These are phyloP conservation scores for Nemania abortiva DNA, from an alignment of 2,329 filamentous ascomycete genomes.

Conservation along the genomic window DNA sequence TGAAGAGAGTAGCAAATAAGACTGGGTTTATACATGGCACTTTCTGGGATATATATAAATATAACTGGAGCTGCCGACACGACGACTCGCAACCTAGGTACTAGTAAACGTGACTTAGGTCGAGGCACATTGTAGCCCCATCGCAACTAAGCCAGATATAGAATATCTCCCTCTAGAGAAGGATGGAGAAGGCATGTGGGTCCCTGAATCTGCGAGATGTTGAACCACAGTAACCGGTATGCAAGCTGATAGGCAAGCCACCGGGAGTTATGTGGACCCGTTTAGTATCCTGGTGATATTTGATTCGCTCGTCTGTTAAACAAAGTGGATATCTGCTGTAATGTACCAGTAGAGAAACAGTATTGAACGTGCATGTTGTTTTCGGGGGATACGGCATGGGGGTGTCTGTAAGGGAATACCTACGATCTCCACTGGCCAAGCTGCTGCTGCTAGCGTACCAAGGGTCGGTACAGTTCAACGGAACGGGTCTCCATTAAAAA, in stretches of 20 bases:
- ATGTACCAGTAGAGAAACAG: too few relatives aligned
- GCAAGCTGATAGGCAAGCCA: constrained; percentile 28
- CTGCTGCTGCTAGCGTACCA: neutral
- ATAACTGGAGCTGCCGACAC: constrained; percentile 5
- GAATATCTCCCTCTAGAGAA: constrained; percentile 9
- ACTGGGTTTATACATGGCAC: neutral
- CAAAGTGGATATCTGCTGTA: neutral
- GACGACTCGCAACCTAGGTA: constrained; percentile 9
- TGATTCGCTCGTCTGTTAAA: constrained; percentile 4
- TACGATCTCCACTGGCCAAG: neutral
- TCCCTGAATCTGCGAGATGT: constrained; percentile 36
- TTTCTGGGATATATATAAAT: neutral
- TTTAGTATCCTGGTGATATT: neutral
- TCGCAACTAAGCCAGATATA: constrained; percentile 18
- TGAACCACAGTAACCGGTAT: constrained; percentile 30
- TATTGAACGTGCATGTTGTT: neutral
- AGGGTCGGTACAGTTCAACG: neutral
- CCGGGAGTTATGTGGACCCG: neutral
- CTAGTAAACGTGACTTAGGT: neutral
- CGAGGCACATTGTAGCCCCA: constrained; percentile 6
- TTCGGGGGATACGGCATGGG: neutral
- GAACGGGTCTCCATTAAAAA: neutral
- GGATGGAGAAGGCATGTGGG: constrained; percentile 19
- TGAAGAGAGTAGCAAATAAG: neutral
- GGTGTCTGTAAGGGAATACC: neutral